Evolutionary conservation across 768 basidiomycete genomes (phyloP).

Genomic region (Floccularia luteovirens): DNA sequence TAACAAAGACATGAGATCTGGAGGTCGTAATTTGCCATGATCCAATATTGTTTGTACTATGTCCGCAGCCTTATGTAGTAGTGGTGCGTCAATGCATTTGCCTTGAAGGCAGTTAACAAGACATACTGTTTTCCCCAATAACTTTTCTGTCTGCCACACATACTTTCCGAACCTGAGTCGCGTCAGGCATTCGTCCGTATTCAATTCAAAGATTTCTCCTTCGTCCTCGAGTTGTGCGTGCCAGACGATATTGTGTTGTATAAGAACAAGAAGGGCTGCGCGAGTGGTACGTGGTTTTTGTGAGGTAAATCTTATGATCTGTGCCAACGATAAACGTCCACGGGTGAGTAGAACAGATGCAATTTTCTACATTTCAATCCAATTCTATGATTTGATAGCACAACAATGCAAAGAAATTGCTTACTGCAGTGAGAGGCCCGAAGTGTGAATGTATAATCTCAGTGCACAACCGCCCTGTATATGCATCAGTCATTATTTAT

Average conservation of each 20-base stretch:
- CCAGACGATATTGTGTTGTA: slow-evolving; percentile 92
- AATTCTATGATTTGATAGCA: slow-evolving; percentile 3
- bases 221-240: slow-evolving; percentile 68
- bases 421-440: slow-evolving; percentile 57
- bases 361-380: slow-evolving; percentile 44
- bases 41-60: slow-evolving; percentile 73
- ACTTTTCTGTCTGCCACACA: slow-evolving; percentile 62
- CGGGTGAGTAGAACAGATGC: slow-evolving; percentile 68
- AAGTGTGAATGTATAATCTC: slow-evolving; percentile 63
- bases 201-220: slow-evolving; percentile 74
- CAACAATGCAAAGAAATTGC: slow-evolving; percentile 12
- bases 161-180: slow-evolving; percentile 80
- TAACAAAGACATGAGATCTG: slow-evolving; percentile 54
- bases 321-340: slow-evolving; percentile 70
- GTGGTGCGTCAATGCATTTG: neutral
- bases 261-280: slow-evolving; percentile 65
- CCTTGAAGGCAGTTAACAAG: neutral
- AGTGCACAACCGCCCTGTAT: slow-evolving; percentile 51
- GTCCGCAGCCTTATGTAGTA: slow-evolving; percentile 50
- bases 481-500: slow-evolving; percentile 51
- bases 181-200: slow-evolving; percentile 75
- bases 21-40: slow-evolving; percentile 78
- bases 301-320: slow-evolving; percentile 61
- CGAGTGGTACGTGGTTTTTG: slow-evolving; percentile 63
- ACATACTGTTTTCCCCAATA: slow-evolving; percentile 67